Percentiles rank a stretch among this genome's conserved stretches.
These are phyloP conservation scores for Castanopsis chinensis DNA, from an alignment of 306 rosid species.

Conservation along the genomic window DNA sequence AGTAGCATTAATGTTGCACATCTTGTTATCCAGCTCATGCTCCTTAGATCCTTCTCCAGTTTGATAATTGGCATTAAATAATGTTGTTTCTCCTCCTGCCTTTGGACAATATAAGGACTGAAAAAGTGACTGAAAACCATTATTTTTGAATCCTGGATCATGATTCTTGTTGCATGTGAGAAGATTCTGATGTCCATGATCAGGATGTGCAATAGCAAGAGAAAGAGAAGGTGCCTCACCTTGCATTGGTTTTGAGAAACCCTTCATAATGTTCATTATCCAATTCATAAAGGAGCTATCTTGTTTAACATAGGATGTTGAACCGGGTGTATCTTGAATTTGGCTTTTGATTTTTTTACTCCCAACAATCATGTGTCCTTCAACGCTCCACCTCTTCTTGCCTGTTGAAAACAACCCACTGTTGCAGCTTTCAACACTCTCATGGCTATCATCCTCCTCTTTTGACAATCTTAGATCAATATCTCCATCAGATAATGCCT, in stretches of 20 bases:
- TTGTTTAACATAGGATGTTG: slow-evolving; percentile 37
- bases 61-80: slow-evolving; percentile 26
- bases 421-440: slow-evolving; percentile 61
- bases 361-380: slow-evolving; percentile 47
- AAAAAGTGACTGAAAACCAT: slow-evolving; percentile 76
- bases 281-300: slow-evolving; percentile 84
- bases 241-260: slow-evolving; percentile 49
- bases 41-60: slow-evolving; percentile 43
- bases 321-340: slow-evolving; percentile 34
- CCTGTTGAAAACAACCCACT: slow-evolving; percentile 39
- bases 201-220: slow-evolving; percentile 37
- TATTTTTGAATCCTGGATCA: slow-evolving; percentile 31
- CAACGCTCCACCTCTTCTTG: slow-evolving; percentile 53
- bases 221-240: slow-evolving; percentile 38
- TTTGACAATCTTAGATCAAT: slow-evolving; percentile 35
- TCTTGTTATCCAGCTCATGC: slow-evolving; percentile 33
- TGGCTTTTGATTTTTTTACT: slow-evolving; percentile 49
- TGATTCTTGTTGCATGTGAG: slow-evolving; percentile 33
- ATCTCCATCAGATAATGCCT: slow-evolving; percentile 47
- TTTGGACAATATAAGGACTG: slow-evolving; percentile 59
- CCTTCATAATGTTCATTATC: slow-evolving; percentile 76
- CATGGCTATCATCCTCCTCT: slow-evolving; percentile 45
- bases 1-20: slow-evolving; percentile 41
- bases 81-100: slow-evolving; percentile 36
- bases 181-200: slow-evolving; percentile 29